Percentiles rank a stretch among this genome's conserved stretches.
Evolutionary conservation across 2,329 filamentous ascomycete species (phyloP).

Genomic region (Didymella pomorum): DNA sequence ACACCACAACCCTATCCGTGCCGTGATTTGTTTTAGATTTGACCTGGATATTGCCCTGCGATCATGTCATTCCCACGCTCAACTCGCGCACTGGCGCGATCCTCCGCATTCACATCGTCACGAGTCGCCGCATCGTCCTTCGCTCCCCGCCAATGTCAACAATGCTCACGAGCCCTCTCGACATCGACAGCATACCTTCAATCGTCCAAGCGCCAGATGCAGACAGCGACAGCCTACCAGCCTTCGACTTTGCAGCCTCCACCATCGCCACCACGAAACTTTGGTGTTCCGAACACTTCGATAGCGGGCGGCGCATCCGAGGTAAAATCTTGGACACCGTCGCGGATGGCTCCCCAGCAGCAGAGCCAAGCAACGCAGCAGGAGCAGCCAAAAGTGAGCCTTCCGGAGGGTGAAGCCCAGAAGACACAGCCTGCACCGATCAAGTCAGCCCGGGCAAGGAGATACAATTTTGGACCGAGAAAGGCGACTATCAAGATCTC

Average conservation of each 20-base stretch:
- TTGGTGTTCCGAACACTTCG: conserved; percentile 66
- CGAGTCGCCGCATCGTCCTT: conserved; percentile 39
- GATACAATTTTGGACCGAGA: conserved; percentile 75
- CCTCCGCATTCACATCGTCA: conserved; percentile 31
- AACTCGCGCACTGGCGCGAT: conserved; percentile 35
- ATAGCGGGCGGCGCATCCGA: conserved; percentile 63
- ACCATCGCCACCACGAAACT: conserved; percentile 66
- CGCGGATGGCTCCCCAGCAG: conserved; percentile 47
- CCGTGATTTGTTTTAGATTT: conserved; percentile 8
- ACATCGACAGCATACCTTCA: conserved; percentile 48
- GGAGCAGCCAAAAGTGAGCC: conserved; percentile 53
- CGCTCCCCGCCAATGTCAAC: conserved; percentile 48
- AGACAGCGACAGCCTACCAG: conserved; percentile 71
- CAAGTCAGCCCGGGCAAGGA: conserved; percentile 63
- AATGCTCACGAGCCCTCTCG: conserved; percentile 58
- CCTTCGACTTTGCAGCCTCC: conserved; percentile 65
- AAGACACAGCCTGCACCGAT: conserved; percentile 62
- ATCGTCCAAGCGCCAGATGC: conserved; percentile 58
- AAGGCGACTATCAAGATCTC: conserved; percentile 94
- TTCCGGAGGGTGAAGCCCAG: conserved; percentile 72
- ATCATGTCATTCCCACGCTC: conserved; percentile 46
- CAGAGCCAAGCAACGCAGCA: conserved; percentile 25
- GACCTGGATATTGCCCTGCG: conserved; percentile 10
- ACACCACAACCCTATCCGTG: conserved; percentile 11
- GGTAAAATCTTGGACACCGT: conserved; percentile 58